Evolutionary conservation across 257 asterid genomes (phyloP).

Genomic region (Jasminum sambac): DNA sequence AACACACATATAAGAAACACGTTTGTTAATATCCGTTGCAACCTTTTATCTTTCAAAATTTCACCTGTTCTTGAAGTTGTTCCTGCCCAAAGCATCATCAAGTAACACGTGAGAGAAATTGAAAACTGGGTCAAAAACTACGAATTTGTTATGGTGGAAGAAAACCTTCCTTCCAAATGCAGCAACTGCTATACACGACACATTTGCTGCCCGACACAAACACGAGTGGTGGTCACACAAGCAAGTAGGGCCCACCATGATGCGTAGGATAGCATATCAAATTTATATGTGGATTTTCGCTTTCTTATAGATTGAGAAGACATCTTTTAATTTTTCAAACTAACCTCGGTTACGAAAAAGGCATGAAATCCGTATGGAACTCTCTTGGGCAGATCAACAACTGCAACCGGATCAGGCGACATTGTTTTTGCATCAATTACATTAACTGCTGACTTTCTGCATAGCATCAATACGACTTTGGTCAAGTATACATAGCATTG

Average conservation of each 20-base stretch:
- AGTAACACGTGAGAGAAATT: background rate
- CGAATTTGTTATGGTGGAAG: background rate
- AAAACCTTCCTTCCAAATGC: too few species aligned
- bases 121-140: background rate
- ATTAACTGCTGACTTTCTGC: constrained; percentile 79
- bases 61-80: constrained; percentile 83
- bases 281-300: background rate
- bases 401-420: constrained; percentile 86
- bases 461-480: background rate
- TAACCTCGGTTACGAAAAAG: constrained; percentile 86
- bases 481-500: background rate
- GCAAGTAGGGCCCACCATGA: too few species aligned
- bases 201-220: too few species aligned
- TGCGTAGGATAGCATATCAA: background rate
- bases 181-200: too few species aligned
- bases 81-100: constrained; percentile 53
- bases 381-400: constrained; percentile 72
- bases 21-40: background rate
- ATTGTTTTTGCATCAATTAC: constrained; percentile 93
- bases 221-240: too few species aligned
- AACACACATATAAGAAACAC: too few species aligned
- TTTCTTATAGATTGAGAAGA: too few species aligned
- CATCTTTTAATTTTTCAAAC: constrained; percentile 11
- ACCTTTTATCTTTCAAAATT: constrained; percentile 31
- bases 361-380: constrained; percentile 98